A percentile compares a stretch with the other conserved stretches of the same genome.
phyloP scores from a whole-genome alignment of 768 basidiomycete genomes.

The Suillus subaureus region DNA sequence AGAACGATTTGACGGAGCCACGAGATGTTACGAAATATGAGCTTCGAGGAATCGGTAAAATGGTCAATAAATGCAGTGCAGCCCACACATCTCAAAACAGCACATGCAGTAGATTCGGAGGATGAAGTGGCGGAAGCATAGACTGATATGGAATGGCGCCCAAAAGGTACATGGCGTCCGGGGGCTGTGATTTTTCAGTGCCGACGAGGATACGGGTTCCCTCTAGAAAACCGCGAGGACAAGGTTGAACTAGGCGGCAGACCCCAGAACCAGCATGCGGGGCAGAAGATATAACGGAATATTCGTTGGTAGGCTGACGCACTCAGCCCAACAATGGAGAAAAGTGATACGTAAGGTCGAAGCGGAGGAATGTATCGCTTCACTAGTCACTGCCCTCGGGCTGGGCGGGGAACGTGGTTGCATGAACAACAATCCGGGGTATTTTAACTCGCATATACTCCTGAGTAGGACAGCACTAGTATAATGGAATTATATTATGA shows the following conservation, averaged over 20 bases:
- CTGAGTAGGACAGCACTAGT: background rate
- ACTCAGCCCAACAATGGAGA: background rate
- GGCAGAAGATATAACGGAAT: background rate
- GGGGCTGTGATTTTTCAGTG: conserved; percentile 28
- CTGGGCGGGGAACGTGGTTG: background rate
- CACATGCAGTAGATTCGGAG: background rate
- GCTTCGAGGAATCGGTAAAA: conserved; percentile 11
- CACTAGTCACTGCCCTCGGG: background rate
- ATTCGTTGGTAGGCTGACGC: background rate
- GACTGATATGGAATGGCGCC: background rate
- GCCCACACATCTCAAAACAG: conserved; percentile 10
- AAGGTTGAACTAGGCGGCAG: background rate
- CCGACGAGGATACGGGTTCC: background rate
- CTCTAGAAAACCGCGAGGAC: background rate
- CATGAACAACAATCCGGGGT: background rate
- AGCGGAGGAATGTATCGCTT: conserved; percentile 10
- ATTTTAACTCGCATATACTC: background rate
- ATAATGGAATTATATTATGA: background rate
- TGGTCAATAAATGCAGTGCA: conserved; percentile 23
- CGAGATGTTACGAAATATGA: conserved; percentile 22
- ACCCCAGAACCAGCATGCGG: background rate
- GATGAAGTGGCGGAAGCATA: conserved; percentile 4
- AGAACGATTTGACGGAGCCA: conserved; percentile 20
- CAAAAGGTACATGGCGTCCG: conserved; percentile 9
- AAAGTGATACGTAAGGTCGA: conserved; percentile 10